These are phyloP conservation scores for Capsicum baccatum DNA, from an alignment of 257 asterid species.

Conservation along the genomic window DNA sequence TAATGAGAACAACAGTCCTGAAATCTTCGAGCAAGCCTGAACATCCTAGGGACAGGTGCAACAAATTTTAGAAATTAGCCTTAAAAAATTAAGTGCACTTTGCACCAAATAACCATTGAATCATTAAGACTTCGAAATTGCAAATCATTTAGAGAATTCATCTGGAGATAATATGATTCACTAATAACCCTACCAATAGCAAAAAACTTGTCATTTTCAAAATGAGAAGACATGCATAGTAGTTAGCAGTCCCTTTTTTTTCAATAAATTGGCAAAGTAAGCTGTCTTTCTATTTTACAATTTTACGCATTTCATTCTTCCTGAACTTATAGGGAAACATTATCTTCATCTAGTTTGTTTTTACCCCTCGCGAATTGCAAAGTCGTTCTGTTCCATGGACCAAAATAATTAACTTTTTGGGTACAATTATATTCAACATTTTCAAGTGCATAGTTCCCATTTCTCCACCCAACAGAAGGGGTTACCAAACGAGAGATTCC, in stretches of 20 bases:
- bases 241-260: background rate
- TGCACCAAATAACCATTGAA: background rate
- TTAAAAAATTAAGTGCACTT: background rate
- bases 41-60: background rate
- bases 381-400: background rate
- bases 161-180: background rate
- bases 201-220: background rate
- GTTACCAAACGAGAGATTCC: background rate
- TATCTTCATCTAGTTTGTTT: slow-evolving; percentile 2
- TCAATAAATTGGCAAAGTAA: background rate
- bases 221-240: background rate
- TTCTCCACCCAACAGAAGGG: background rate
- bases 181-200: background rate
- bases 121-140: background rate
- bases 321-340: background rate
- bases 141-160: slow-evolving; percentile 20
- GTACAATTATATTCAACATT: background rate
- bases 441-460: background rate
- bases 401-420: background rate
- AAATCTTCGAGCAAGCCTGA: background rate
- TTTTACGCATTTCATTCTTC: slow-evolving; percentile 16
- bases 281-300: background rate
- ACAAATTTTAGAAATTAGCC: background rate
- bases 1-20: background rate
- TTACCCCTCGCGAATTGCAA: background rate